Conservation (phyloP, 1,284 basidiomycete genomes). For the Schizopora paradoxa region DNA sequence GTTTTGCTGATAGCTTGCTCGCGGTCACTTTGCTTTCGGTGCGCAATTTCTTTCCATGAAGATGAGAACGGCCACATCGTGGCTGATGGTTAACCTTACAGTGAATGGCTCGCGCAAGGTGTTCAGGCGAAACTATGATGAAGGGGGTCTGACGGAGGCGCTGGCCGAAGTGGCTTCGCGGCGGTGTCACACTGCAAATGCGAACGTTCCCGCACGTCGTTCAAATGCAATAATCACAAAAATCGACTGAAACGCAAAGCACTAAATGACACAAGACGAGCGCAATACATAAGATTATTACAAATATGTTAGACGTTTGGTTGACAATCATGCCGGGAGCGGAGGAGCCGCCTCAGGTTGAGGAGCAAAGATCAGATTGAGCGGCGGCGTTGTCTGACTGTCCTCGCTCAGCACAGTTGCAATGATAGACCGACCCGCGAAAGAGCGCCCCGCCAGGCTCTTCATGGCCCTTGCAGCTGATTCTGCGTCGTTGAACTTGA, state of each 20-base stretch:
- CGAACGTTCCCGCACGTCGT: no score
- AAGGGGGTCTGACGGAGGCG: no score
- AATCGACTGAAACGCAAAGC: no score
- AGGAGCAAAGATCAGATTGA: constrained; percentile 73
- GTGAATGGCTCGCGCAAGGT: background rate
- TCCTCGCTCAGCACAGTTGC: constrained; percentile 76
- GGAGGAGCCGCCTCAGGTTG: constrained; percentile 78
- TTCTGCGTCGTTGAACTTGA: constrained; percentile 66
- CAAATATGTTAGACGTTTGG: constrained; percentile 3
- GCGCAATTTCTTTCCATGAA: constrained; percentile 28
- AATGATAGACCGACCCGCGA: constrained; percentile 87
- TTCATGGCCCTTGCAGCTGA: constrained; percentile 71
- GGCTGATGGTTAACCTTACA: background rate
- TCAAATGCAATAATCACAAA: no score
- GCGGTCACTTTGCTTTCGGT: constrained; percentile 32
- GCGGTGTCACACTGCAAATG: no score
- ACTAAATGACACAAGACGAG: no score
- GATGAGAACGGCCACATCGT: constrained; percentile 37
- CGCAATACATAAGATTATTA: no score
- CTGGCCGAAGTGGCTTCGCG: no score
- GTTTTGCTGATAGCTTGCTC: constrained; percentile 27
- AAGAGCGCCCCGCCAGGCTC: constrained; percentile 84
- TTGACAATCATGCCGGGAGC: constrained; percentile 31
- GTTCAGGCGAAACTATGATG: no score
- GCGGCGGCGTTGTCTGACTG: constrained; percentile 74